These are phyloP conservation scores for Agrocybe pediades DNA, from an alignment of 768 basidiomycete genomes.

Conservation along the genomic window DNA sequence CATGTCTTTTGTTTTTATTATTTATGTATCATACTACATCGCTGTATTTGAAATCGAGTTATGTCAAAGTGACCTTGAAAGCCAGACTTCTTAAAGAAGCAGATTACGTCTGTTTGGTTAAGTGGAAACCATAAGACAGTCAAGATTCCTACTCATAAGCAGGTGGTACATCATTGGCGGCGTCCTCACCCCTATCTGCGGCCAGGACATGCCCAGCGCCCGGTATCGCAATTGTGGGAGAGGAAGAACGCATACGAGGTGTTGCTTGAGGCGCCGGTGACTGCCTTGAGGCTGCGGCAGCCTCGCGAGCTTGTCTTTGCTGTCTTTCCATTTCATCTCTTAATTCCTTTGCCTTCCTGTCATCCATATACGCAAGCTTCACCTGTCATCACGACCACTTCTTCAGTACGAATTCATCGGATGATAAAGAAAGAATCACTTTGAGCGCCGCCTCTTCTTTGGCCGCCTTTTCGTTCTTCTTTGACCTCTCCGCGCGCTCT, in stretches of 20 bases:
- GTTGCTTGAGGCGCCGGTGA: conserved; percentile 7
- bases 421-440: conserved; percentile 31
- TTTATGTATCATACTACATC: conserved; percentile 5
- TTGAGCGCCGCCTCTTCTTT: conserved; percentile 55
- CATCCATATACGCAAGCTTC: conserved; percentile 79
- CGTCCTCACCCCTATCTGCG: neutral
- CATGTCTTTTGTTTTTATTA: neutral
- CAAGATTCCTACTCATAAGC: conserved; percentile 10
- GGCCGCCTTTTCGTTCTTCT: conserved; percentile 61
- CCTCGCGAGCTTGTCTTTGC: conserved; percentile 34
- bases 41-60: neutral
- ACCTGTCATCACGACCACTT: conserved; percentile 44
- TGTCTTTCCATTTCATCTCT: conserved; percentile 63
- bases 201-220: conserved; percentile 37
- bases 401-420: neutral
- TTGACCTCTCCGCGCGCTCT: conserved; percentile 47
- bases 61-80: too few species aligned
- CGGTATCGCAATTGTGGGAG: conserved; percentile 31
- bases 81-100: too few species aligned
- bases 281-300: conserved; percentile 20
- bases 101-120: too few species aligned
- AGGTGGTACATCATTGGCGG: conserved; percentile 10
- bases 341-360: conserved; percentile 59
- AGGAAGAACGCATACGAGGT: conserved; percentile 7
- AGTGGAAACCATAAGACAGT: neutral